Conservation (phyloP, 2,329 filamentous ascomycete species). For the Penicillium sp. region DNA sequence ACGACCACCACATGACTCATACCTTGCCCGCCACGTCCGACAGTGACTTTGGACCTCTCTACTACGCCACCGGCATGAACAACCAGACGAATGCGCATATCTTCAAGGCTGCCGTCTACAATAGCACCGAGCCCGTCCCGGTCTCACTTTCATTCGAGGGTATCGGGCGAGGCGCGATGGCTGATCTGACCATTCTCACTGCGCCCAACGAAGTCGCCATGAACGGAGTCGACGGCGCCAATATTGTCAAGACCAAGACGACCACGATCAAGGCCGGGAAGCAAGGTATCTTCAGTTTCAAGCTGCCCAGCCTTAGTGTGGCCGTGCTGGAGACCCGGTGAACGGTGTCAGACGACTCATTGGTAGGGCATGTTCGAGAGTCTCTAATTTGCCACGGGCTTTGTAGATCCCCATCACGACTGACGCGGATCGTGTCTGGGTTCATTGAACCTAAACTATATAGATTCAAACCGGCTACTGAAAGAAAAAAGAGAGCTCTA, state of each 20-base stretch:
- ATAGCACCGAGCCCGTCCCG: slow-evolving; percentile 37
- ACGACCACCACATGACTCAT: slow-evolving; percentile 41
- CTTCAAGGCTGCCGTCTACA: slow-evolving; percentile 47
- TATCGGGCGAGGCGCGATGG: slow-evolving; percentile 25
- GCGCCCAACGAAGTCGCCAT: slow-evolving; percentile 28
- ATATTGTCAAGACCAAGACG: slow-evolving; percentile 17
- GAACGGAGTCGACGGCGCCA: slow-evolving; percentile 25
- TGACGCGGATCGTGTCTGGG: no score
- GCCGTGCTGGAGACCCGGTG: slow-evolving; percentile 22
- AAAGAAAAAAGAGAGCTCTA: no score
- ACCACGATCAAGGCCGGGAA: slow-evolving; percentile 20
- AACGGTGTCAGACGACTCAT: no score
- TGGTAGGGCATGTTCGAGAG: no score
- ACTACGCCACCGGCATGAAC: slow-evolving; percentile 42
- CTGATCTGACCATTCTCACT: slow-evolving; percentile 40
- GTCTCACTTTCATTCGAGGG: slow-evolving; percentile 35
- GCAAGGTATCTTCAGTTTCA: slow-evolving; percentile 23
- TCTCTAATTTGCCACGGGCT: no score
- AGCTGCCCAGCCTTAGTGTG: slow-evolving; percentile 23
- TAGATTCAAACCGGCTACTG: no score
- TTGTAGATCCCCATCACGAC: no score
- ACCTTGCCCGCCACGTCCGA: slow-evolving; percentile 39
- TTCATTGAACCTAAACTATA: no score
- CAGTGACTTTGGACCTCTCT: slow-evolving; percentile 38
- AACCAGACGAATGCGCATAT: slow-evolving; percentile 33